Conservation (phyloP, 2,329 filamentous ascomycete genomes). For the Coleophoma cylindrospora region DNA sequence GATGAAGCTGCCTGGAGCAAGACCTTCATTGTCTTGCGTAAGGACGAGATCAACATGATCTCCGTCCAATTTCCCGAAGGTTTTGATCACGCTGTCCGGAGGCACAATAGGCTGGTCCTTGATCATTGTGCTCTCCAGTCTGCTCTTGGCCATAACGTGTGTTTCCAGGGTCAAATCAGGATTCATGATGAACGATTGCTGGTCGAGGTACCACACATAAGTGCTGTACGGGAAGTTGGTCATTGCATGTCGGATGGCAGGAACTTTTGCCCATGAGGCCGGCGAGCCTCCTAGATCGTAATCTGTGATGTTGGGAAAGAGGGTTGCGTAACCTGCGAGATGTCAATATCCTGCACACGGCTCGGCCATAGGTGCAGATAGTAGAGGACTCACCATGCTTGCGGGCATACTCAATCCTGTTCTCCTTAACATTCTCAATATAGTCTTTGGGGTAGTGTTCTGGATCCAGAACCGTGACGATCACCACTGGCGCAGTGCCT, state of each 20-base stretch:
- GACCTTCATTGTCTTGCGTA: slow-evolving; percentile 76
- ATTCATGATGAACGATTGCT: slow-evolving; percentile 86
- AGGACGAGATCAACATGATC: slow-evolving; percentile 77
- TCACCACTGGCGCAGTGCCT: slow-evolving; percentile 61
- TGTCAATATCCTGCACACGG: slow-evolving; percentile 10
- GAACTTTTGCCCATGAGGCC: slow-evolving; percentile 69
- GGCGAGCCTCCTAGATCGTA: slow-evolving; percentile 64
- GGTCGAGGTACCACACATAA: slow-evolving; percentile 84
- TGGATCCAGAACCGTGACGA: slow-evolving; percentile 79
- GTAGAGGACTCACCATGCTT: slow-evolving; percentile 64
- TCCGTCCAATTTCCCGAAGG: slow-evolving; percentile 75
- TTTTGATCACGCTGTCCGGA: slow-evolving; percentile 95
- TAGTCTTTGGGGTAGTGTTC: slow-evolving; percentile 61
- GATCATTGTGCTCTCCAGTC: slow-evolving; percentile 75
- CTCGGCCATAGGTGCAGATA: slow-evolving; percentile 2
- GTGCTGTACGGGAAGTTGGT: slow-evolving; percentile 69
- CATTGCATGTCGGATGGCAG: slow-evolving; percentile 85
- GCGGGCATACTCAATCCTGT: slow-evolving; percentile 78
- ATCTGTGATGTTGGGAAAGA: slow-evolving; percentile 72
- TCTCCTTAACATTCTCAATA: slow-evolving; percentile 69
- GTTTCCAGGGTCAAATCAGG: slow-evolving; percentile 63
- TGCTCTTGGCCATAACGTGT: slow-evolving; percentile 61
- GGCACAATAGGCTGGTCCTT: slow-evolving; percentile 83
- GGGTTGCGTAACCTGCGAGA: slow-evolving; percentile 71
- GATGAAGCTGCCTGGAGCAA: slow-evolving; percentile 74